Evolutionary conservation across 768 basidiomycete species (phyloP).

Genomic region (Panellus pusillus): DNA sequence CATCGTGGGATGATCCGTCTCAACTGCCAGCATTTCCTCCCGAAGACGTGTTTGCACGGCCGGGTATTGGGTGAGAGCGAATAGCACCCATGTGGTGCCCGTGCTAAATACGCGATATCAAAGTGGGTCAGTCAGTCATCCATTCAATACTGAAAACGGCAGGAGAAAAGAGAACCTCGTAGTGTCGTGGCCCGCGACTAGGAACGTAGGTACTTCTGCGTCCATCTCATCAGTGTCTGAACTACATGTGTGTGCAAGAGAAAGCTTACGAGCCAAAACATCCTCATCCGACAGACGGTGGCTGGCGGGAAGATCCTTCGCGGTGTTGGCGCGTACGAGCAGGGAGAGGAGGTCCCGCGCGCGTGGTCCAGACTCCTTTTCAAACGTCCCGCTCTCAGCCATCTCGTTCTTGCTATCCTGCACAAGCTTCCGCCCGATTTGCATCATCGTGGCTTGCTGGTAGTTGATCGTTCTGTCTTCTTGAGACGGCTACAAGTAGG

Average conservation of each 20-base stretch:
- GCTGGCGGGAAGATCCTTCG: background rate
- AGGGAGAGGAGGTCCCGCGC: background rate
- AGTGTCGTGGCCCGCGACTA: background rate
- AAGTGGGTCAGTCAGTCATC: background rate
- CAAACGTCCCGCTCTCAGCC: background rate
- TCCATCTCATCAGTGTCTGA: background rate
- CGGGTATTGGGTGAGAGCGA: background rate
- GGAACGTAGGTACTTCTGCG: background rate
- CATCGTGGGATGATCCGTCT: conserved; percentile 1
- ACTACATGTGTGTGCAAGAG: background rate
- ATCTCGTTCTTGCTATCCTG: conserved; percentile 6
- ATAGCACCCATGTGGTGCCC: background rate
- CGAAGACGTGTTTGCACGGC: background rate
- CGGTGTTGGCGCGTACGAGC: background rate
- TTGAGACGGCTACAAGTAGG: background rate
- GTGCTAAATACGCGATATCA: background rate
- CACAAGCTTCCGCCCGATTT: conserved; percentile 1
- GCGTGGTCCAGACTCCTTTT: background rate
- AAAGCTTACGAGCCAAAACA: conserved; percentile 3
- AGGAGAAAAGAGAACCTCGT: background rate
- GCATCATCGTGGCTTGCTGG: conserved; percentile 6
- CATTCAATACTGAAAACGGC: background rate
- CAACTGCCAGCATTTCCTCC: background rate
- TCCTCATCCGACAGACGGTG: background rate
- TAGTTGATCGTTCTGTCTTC: background rate